Evolutionary conservation across 495 filamentous ascomycete species (phyloP).

Genomic region (Lophiotrema nucula): DNA sequence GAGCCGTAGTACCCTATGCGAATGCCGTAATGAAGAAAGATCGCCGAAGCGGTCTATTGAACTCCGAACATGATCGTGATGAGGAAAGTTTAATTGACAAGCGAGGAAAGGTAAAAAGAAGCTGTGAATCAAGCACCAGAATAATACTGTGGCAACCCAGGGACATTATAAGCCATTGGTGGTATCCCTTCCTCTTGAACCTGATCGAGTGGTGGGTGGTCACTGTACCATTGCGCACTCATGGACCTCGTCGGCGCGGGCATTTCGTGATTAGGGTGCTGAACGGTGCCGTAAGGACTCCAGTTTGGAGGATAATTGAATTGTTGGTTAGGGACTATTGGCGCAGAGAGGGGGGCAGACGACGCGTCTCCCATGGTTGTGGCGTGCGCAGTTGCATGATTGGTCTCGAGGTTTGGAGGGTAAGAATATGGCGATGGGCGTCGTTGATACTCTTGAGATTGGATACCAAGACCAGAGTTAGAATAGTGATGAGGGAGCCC

Average conservation of each 20-base stretch:
- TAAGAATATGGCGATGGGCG: constrained; percentile 29
- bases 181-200: constrained; percentile 24
- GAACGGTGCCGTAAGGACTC: constrained; percentile 13
- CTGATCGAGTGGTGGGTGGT: constrained; percentile 19
- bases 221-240: constrained; percentile 25
- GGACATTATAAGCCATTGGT: constrained; percentile 14
- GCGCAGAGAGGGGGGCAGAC: constrained; percentile 23
- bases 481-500: constrained; percentile 26
- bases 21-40: too few relatives aligned
- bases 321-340: constrained; percentile 22
- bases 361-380: constrained; percentile 2
- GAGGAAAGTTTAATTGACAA: too few relatives aligned
- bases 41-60: too few relatives aligned
- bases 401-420: constrained; percentile 27
- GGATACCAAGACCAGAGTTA: constrained; percentile 12
- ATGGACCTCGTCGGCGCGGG: constrained; percentile 16
- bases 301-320: constrained; percentile 21
- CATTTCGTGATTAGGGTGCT: constrained; percentile 9
- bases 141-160: constrained; percentile 19
- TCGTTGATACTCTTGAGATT: constrained; percentile 24
- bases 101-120: too few relatives aligned
- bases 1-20: too few relatives aligned
- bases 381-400: constrained; percentile 8
- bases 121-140: constrained; percentile 19
- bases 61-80: too few relatives aligned